phyloP scores from a whole-genome alignment of 2,329 filamentous ascomycete genomes.

The Pestalotiopsis sp. region DNA sequence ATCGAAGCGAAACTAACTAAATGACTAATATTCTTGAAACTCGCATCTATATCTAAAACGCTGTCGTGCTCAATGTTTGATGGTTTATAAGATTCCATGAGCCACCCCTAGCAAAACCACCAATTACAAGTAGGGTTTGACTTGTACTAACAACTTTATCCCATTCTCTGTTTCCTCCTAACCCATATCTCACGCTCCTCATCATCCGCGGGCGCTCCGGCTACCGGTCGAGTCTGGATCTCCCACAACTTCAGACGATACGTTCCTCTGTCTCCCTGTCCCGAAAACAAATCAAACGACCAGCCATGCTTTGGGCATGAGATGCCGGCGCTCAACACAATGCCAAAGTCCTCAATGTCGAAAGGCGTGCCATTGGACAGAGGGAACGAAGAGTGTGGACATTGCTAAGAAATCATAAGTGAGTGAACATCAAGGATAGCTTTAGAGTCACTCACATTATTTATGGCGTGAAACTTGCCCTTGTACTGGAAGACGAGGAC shows the following conservation, averaged over 20 bases:
- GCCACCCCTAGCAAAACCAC: too few species aligned
- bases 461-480: conserved; percentile 65
- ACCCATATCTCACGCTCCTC: conserved; percentile 28
- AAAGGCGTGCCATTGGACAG: conserved; percentile 63
- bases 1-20: too few species aligned
- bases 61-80: too few species aligned
- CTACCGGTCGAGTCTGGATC: conserved; percentile 48
- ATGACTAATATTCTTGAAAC: too few species aligned
- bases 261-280: conserved; percentile 59
- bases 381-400: conserved; percentile 67
- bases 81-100: too few species aligned
- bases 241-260: conserved; percentile 67
- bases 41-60: too few species aligned
- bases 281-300: conserved; percentile 69
- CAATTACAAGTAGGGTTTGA: too few species aligned
- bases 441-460: conserved; percentile 54
- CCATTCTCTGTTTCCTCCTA: conserved; percentile 31
- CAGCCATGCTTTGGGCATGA: conserved; percentile 70
- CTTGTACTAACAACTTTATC: conserved; percentile 15
- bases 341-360: conserved; percentile 73
- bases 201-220: neutral
- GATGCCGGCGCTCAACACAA: conserved; percentile 61
- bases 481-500: conserved; percentile 66
- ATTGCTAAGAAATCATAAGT: conserved; percentile 46
- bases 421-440: neutral